Evolutionary conservation across 345 rosid genomes (phyloP).

Genomic region (Lepidium aucheri): DNA sequence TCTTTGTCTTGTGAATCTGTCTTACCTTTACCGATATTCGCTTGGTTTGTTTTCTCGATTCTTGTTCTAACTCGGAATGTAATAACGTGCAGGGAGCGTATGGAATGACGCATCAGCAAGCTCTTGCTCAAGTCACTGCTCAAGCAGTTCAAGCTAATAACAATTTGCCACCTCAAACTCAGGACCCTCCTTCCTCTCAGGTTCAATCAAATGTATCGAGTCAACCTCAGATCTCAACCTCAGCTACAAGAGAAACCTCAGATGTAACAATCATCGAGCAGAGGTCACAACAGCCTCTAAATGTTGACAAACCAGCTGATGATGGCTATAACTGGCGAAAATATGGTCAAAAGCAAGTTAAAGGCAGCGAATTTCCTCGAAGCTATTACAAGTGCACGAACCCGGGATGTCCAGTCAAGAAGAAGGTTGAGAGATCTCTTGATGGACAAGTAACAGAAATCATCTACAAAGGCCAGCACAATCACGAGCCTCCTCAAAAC

Average conservation of each 20-base stretch:
- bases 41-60: background rate
- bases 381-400: conserved; percentile 85
- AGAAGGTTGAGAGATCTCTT: conserved; percentile 72
- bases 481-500: conserved; percentile 55
- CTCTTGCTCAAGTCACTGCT: conserved; percentile 76
- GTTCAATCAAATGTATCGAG: conserved; percentile 14
- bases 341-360: conserved; percentile 90
- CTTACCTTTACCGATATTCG: background rate
- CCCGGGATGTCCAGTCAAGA: conserved; percentile 76
- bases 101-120: conserved; percentile 86
- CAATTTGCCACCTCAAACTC: conserved; percentile 29
- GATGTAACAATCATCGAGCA: conserved; percentile 40
- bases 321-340: conserved; percentile 90
- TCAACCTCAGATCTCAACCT: conserved; percentile 28
- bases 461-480: conserved; percentile 85
- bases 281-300: conserved; percentile 32
- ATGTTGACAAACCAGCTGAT: conserved; percentile 58
- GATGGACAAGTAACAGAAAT: conserved; percentile 84
- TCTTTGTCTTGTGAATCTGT: background rate
- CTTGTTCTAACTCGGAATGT: conserved; percentile 1
- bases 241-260: conserved; percentile 25
- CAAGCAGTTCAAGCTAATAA: conserved; percentile 55
- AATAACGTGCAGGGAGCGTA: conserved; percentile 47
- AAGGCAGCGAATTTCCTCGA: conserved; percentile 81
- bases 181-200: conserved; percentile 29